Evolutionary conservation across 1,139 yeast genomes (phyloP).

Genomic region (Eremothecium sinecaudum): DNA sequence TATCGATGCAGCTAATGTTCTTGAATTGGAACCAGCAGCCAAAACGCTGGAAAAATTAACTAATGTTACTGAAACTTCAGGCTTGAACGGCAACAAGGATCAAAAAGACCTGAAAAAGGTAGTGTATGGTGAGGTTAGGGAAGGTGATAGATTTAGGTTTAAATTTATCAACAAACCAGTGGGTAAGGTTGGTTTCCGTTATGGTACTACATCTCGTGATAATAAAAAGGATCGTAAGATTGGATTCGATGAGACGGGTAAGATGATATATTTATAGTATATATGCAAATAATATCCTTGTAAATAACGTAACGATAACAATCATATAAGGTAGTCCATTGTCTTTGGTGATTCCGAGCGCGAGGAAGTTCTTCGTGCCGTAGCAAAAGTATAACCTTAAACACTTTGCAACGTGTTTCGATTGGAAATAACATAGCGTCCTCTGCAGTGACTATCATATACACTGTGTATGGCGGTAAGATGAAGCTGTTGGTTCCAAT

Average conservation of each 20-base stretch:
- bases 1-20: constrained; percentile 82
- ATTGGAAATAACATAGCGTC: too few relatives aligned
- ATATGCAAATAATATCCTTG: background rate
- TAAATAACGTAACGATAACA: background rate
- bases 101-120: constrained; percentile 19
- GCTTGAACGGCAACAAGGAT: constrained; percentile 20
- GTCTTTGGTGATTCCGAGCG: too few relatives aligned
- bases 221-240: constrained; percentile 76
- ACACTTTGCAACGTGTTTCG: too few relatives aligned
- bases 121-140: constrained; percentile 28
- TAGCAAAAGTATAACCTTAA: too few relatives aligned
- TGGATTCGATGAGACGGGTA: constrained; percentile 66
- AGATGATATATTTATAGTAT: constrained; percentile 37
- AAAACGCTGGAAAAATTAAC: constrained; percentile 61
- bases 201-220: constrained; percentile 87
- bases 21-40: constrained; percentile 78
- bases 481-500: constrained; percentile 8
- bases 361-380: too few relatives aligned
- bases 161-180: constrained; percentile 68
- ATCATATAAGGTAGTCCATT: background rate
- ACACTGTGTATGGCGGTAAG: too few relatives aligned
- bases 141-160: constrained; percentile 56
- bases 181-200: constrained; percentile 82
- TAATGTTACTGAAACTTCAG: constrained; percentile 42
- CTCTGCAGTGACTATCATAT: too few relatives aligned